A percentile compares a stretch with the other conserved stretches of the same genome.
phyloP scores from a whole-genome alignment of 2,329 filamentous ascomycete genomes.

The Xylariaceae sp. region DNA sequence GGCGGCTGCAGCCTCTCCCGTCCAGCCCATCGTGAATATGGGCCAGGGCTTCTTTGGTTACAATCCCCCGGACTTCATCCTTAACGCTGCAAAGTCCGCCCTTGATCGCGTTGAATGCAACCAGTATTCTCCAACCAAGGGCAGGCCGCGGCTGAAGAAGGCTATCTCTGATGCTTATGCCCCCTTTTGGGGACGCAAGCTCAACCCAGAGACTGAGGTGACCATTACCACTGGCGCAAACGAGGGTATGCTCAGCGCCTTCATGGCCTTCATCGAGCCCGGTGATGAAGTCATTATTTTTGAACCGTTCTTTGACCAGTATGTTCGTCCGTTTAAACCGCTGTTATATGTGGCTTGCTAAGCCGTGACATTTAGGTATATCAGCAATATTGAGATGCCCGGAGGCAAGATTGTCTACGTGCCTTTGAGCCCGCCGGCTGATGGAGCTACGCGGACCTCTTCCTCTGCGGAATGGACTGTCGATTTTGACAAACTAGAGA shows the following conservation, averaged over 20 bases:
- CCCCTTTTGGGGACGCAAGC: conserved; percentile 75
- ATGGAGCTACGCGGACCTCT: conserved; percentile 75
- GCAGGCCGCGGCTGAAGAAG: conserved; percentile 85
- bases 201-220: conserved; percentile 89
- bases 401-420: conserved; percentile 94
- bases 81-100: conserved; percentile 86
- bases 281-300: conserved; percentile 98
- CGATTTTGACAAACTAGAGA: conserved; percentile 78
- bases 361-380: conserved; percentile 57
- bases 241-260: conserved; percentile 91
- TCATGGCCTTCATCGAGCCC: conserved; percentile 94
- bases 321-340: conserved; percentile 26
- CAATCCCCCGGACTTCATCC: conserved; percentile 86
- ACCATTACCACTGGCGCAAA: conserved; percentile 92
- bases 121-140: conserved; percentile 96
- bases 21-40: conserved; percentile 64
- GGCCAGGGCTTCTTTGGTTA: conserved; percentile 81
- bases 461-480: conserved; percentile 87
- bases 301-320: conserved; percentile 98
- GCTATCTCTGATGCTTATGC: conserved; percentile 92
- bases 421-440: conserved; percentile 82
- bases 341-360: not conserved
- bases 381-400: conserved; percentile 98
- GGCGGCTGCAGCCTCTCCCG: conserved; percentile 60
- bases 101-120: conserved; percentile 94